Conservation (phyloP, 2,329 filamentous ascomycete species). For the Elsinoe arachidis region DNA sequence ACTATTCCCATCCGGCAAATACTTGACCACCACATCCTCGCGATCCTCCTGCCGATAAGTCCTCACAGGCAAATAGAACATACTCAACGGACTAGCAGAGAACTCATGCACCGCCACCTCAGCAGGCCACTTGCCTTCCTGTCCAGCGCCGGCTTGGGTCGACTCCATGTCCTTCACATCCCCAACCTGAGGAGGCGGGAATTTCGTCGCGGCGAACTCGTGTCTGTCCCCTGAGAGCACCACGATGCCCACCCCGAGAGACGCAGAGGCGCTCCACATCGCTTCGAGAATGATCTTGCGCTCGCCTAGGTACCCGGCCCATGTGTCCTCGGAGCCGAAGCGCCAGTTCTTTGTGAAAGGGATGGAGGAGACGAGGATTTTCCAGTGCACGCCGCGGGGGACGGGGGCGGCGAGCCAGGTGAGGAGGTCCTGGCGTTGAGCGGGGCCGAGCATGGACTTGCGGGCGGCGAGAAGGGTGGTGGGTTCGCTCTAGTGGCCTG, state of each 20-base stretch:
- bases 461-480: slow-evolving; percentile 20
- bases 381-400: slow-evolving; percentile 77
- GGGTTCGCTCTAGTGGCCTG: slow-evolving; percentile 46
- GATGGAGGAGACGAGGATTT: slow-evolving; percentile 80
- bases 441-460: slow-evolving; percentile 79
- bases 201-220: slow-evolving; percentile 85
- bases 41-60: slow-evolving; percentile 76
- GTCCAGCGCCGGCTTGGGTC: neutral
- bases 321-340: slow-evolving; percentile 79
- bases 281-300: slow-evolving; percentile 71
- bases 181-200: slow-evolving; percentile 41
- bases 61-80: slow-evolving; percentile 81
- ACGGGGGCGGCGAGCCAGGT: slow-evolving; percentile 65
- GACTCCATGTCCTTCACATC: slow-evolving; percentile 16
- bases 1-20: slow-evolving; percentile 74
- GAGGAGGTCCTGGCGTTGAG: slow-evolving; percentile 72
- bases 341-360: slow-evolving; percentile 98
- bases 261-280: slow-evolving; percentile 77
- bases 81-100: slow-evolving; percentile 79
- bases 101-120: slow-evolving; percentile 75
- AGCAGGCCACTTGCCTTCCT: slow-evolving; percentile 45
- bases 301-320: slow-evolving; percentile 84
- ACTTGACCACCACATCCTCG: slow-evolving; percentile 79
- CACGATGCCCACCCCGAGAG: slow-evolving; percentile 65
- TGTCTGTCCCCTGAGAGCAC: slow-evolving; percentile 89